Percentiles rank a stretch among this genome's conserved stretches.
These are phyloP conservation scores for Ceratobasidium sp. DNA, from an alignment of 1,284 basidiomycete species.

Conservation along the genomic window DNA sequence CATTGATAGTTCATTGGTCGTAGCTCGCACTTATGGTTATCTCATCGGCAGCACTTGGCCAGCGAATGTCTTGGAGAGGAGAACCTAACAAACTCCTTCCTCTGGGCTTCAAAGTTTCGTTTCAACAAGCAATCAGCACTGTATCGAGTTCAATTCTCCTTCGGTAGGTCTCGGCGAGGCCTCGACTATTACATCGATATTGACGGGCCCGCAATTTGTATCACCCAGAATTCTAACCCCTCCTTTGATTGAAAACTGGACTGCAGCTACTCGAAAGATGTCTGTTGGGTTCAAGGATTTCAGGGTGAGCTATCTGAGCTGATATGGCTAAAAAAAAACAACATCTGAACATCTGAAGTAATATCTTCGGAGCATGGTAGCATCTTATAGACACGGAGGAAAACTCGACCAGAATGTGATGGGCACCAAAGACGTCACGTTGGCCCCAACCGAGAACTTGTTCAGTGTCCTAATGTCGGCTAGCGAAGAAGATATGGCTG, in stretches of 20 bases:
- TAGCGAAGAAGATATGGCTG: slow-evolving; percentile 13
- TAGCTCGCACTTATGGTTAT: slow-evolving; percentile 28
- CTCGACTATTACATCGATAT: too few relatives aligned
- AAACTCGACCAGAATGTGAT: not conserved
- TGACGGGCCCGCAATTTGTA: too few relatives aligned
- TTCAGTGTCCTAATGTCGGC: slow-evolving; percentile 24
- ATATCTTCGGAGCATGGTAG: slow-evolving; percentile 14
- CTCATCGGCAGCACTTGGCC: slow-evolving; percentile 22
- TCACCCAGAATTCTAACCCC: not conserved
- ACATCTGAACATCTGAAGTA: not conserved
- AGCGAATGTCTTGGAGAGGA: slow-evolving; percentile 13
- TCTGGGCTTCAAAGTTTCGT: slow-evolving; percentile 4
- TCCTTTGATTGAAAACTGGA: not conserved
- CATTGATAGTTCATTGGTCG: too few relatives aligned
- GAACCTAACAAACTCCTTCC: not conserved
- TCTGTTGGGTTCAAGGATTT: slow-evolving; percentile 10
- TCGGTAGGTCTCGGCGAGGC: too few relatives aligned
- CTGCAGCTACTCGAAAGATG: not conserved
- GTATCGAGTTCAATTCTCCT: not conserved
- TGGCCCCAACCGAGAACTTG: slow-evolving; percentile 10
- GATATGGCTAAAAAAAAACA: not conserved
- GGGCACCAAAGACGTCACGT: not conserved
- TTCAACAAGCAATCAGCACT: not conserved
- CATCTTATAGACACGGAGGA: not conserved
- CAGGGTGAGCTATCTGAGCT: not conserved